phyloP scores from a whole-genome alignment of 2,329 filamentous ascomycete species.

The Huntiella bhutanensis region DNA sequence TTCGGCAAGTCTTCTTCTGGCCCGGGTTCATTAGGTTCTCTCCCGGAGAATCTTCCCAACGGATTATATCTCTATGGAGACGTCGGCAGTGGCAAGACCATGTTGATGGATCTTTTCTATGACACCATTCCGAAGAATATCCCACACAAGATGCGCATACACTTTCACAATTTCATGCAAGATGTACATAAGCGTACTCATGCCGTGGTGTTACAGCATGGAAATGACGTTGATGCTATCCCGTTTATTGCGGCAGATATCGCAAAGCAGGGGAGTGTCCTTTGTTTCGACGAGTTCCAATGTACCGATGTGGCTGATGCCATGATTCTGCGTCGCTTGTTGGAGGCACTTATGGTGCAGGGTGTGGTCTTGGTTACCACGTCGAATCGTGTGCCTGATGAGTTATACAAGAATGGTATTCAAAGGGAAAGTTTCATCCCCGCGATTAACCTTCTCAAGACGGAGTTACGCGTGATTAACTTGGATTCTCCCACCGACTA shows the following conservation, averaged over 20 bases:
- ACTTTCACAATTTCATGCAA: slow-evolving; percentile 99
- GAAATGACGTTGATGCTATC: slow-evolving; percentile 74
- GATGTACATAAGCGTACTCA: slow-evolving; percentile 84
- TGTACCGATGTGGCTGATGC: slow-evolving; percentile 96
- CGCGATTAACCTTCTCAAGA: slow-evolving; percentile 81
- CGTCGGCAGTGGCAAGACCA: slow-evolving; percentile 94
- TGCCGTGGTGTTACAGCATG: slow-evolving; percentile 72
- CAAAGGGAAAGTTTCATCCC: slow-evolving; percentile 91
- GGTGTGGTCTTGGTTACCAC: slow-evolving; percentile 95
- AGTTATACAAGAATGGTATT: slow-evolving; percentile 95
- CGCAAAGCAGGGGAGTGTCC: slow-evolving; percentile 61
- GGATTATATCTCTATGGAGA: slow-evolving; percentile 93
- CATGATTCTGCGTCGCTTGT: slow-evolving; percentile 80
- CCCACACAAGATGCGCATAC: slow-evolving; percentile 70
- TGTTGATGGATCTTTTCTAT: slow-evolving; percentile 98
- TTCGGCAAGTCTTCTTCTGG: slow-evolving; percentile 30
- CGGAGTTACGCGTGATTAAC: slow-evolving; percentile 71
- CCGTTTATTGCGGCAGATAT: slow-evolving; percentile 92
- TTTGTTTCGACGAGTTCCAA: slow-evolving; percentile 98
- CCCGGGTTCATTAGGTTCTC: slow-evolving; percentile 25
- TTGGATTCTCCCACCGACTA: slow-evolving; percentile 93
- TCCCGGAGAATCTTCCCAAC: slow-evolving; percentile 59
- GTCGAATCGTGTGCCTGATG: slow-evolving; percentile 87
- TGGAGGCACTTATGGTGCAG: slow-evolving; percentile 85
- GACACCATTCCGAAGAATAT: slow-evolving; percentile 74